Conservation (phyloP, 148 eudicot genomes). For the Heliamphora exappendiculata region DNA sequence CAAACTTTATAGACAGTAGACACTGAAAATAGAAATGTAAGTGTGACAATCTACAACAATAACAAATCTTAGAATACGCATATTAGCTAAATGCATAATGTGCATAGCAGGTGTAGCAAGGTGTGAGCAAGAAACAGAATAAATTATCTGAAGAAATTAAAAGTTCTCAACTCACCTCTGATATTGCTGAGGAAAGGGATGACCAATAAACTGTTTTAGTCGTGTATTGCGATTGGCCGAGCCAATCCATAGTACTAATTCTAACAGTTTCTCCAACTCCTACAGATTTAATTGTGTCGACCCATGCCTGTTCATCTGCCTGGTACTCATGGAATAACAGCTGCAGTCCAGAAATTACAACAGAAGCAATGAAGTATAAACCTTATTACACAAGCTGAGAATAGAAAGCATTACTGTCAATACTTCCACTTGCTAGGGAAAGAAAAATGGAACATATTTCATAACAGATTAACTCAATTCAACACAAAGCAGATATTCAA, state of each 20-base stretch:
- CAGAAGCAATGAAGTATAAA: conserved; percentile 10
- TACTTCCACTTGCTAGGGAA: neutral
- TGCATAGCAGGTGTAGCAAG: neutral
- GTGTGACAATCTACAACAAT: neutral
- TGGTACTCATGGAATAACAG: conserved; percentile 67
- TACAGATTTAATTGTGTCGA: conserved; percentile 76
- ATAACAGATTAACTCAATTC: neutral
- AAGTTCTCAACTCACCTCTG: conserved; percentile 54
- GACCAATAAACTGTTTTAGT: conserved; percentile 65
- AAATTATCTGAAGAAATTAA: neutral
- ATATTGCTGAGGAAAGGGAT: conserved; percentile 74
- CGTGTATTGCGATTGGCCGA: conserved; percentile 73
- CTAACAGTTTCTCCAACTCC: conserved; percentile 52
- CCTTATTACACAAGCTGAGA: conserved; percentile 2
- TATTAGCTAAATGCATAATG: neutral
- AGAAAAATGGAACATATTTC: neutral
- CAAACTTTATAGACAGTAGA: neutral
- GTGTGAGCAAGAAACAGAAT: neutral
- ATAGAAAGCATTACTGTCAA: neutral
- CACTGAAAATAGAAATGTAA: neutral
- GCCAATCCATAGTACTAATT: conserved; percentile 94
- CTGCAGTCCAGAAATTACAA: conserved; percentile 29
- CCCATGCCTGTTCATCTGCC: conserved; percentile 89
- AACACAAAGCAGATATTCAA: neutral
- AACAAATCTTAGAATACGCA: neutral